These are phyloP conservation scores for Torulaspora delbrueckii DNA, from an alignment of 805 yeast genomes.

Conservation along the genomic window DNA sequence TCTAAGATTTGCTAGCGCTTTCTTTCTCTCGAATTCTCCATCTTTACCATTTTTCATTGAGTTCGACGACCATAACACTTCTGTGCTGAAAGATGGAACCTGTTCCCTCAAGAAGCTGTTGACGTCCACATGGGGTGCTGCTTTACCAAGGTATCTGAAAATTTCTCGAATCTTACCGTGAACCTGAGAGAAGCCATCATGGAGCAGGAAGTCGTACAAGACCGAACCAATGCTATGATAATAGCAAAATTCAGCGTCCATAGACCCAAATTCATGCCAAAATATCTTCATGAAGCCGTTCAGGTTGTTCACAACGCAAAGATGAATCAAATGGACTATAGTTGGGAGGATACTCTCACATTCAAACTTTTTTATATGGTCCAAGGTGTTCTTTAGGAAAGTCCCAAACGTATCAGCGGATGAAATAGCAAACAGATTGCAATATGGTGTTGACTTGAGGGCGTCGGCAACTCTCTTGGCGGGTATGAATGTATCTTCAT, in stretches of 20 bases:
- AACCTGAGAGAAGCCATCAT: slow-evolving; percentile 39
- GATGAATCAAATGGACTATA: slow-evolving; percentile 62
- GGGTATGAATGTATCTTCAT: slow-evolving; percentile 49
- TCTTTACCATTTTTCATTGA: slow-evolving; percentile 24
- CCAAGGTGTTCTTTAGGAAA: slow-evolving; percentile 48
- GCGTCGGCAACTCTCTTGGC: slow-evolving; percentile 43
- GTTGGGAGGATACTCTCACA: slow-evolving; percentile 58
- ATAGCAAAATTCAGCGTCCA: slow-evolving; percentile 38
- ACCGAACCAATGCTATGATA: slow-evolving; percentile 39
- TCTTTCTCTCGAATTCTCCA: slow-evolving; percentile 54
- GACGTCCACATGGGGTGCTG: slow-evolving; percentile 34
- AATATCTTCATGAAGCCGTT: slow-evolving; percentile 35
- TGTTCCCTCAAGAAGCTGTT: slow-evolving; percentile 34
- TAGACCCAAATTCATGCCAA: slow-evolving; percentile 35
- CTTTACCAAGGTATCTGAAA: slow-evolving; percentile 33
- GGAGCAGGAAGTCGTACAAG: slow-evolving; percentile 40
- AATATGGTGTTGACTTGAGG: slow-evolving; percentile 39
- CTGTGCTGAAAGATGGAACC: slow-evolving; percentile 36
- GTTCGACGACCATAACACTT: slow-evolving; percentile 26
- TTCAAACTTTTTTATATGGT: slow-evolving; percentile 35
- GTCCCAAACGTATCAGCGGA: slow-evolving; percentile 49
- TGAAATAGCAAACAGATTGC: slow-evolving; percentile 47
- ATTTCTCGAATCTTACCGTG: slow-evolving; percentile 58
- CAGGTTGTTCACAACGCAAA: slow-evolving; percentile 46
- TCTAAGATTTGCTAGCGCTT: slow-evolving; percentile 62